Base-by-base conservation (phyloP, 306 rosid species). In the Macrotyloma uniflorum region DNA sequence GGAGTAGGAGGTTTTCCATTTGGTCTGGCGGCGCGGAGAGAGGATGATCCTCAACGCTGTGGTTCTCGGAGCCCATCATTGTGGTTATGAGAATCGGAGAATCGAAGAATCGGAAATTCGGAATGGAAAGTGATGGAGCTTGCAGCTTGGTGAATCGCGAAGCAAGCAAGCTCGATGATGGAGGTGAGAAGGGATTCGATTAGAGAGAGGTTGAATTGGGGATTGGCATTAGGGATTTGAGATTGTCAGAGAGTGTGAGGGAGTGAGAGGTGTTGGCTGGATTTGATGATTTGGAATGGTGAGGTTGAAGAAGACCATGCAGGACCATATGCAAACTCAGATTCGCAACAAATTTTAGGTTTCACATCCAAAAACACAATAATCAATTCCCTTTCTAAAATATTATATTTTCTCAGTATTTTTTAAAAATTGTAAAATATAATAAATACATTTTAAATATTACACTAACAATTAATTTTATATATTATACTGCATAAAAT, bases 61-160 rank as follows among this genome's bases (percentile, higher is more conserved):
- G 87, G 46, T 86, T 85, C 82, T 88, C 91, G 13, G 97, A 90
- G 82, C 89, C 98, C 97, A 94, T 94, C 98, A 94, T 94, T 88
- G 71, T 85, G 59, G 16, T 12, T n/a, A 11, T 32, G 15, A 18
- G 43, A 30, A 28, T 61, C 1, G 42, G n/a, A n/a, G n/a, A n/a
- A n/a, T n/a, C n/a, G n/a, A n/a, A 18, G 43, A 30, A 28, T 61
- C 28, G 24, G 15, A 7, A 8, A 51, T 51, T 23, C 13, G 72
- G 24, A 55, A 57, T 20, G 70, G 15, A 5, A 32, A 32, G 35
- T 11, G 57, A 0, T 8, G 35, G 64, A 55, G 54, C 30, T 76
- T 54, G 76, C 28, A 57, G 43, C 35, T 11, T 57, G 12, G 62
- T 14, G 11, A 76, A 78, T 74, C 55, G 40, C 20, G 40, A 28